These are phyloP conservation scores for Sarcodon aspratus DNA, from an alignment of 768 basidiomycete species.

Conservation along the genomic window DNA sequence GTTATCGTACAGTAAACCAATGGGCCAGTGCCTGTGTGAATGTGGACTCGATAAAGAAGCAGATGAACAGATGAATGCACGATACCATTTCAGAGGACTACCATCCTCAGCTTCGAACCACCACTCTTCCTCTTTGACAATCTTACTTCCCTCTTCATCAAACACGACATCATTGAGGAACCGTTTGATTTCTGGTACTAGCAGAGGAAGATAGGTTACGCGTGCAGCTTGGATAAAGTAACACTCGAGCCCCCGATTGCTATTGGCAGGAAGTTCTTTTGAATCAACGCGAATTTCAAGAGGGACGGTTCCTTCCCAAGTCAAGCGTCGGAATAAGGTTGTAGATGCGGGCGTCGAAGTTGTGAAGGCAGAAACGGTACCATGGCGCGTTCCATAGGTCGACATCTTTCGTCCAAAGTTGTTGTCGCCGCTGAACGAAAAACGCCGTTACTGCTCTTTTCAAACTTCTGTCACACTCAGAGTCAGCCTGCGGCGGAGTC, in stretches of 20 bases:
- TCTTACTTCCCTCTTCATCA: conserved; percentile 69
- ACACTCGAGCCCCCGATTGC: conserved; percentile 80
- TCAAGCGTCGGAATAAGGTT: conserved; percentile 75
- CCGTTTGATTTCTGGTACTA: conserved; percentile 80
- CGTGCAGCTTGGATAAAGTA: conserved; percentile 88
- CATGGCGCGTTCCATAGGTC: conserved; percentile 18
- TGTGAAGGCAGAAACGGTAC: conserved; percentile 24
- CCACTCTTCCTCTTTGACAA: conserved; percentile 84
- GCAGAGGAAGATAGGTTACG: conserved; percentile 84
- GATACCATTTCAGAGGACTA: conserved; percentile 74
- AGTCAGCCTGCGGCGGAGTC: too few species aligned
- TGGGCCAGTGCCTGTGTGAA: conserved; percentile 85
- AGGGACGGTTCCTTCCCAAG: conserved; percentile 87
- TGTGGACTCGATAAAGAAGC: background rate
- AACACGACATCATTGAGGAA: conserved; percentile 90
- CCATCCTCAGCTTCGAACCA: conserved; percentile 95
- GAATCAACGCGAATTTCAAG: conserved; percentile 83
- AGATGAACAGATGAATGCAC: background rate
- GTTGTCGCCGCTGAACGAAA: too few species aligned
- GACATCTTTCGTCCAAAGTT: conserved; percentile 11
- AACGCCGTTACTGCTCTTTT: too few species aligned
- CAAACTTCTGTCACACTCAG: too few species aligned
- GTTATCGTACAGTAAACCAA: conserved; percentile 89
- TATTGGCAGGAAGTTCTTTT: conserved; percentile 83
- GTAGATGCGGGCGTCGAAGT: conserved; percentile 50